A percentile compares a stretch with the other conserved stretches of the same genome.
Evolutionary conservation across 352 stramenopile genomes (phyloP).

Genomic region (Pythium aristosporum): DNA sequence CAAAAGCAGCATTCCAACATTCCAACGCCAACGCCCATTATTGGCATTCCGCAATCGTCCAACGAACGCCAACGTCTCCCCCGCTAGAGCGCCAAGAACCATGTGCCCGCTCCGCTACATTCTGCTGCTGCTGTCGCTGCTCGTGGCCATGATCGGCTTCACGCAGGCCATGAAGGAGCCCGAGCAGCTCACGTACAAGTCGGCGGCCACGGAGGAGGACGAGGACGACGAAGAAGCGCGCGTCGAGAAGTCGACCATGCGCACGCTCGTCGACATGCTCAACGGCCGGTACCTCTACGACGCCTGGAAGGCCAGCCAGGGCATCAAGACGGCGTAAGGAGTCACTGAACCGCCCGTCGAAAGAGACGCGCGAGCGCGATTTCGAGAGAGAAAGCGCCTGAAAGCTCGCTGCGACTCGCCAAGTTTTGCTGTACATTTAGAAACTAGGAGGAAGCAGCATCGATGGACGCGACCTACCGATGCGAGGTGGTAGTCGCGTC

Average conservation of each 20-base stretch:
- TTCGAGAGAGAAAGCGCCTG: neutral
- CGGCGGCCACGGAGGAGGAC: constrained; percentile 35
- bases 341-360: neutral
- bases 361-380: neutral
- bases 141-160: constrained; percentile 82
- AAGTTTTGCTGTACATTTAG: neutral
- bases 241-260: constrained; percentile 47
- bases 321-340: constrained; percentile 52
- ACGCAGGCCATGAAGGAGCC: constrained; percentile 78
- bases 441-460: neutral
- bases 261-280: constrained; percentile 86
- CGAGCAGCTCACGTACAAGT: constrained; percentile 49
- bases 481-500: neutral
- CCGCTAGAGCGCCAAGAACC: neutral
- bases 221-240: constrained; percentile 41
- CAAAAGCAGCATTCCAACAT: neutral
- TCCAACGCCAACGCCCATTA: no score
- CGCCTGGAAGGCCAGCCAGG: constrained; percentile 64
- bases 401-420: neutral
- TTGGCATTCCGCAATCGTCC: neutral
- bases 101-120: constrained; percentile 89
- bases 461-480: neutral
- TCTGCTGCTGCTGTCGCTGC: constrained; percentile 76
- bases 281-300: constrained; percentile 88
- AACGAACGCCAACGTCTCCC: neutral